A percentile compares a stretch with the other conserved stretches of the same genome.
phyloP scores from a whole-genome alignment of 2,329 filamentous ascomycete genomes.

The Diaporthe helianthi region DNA sequence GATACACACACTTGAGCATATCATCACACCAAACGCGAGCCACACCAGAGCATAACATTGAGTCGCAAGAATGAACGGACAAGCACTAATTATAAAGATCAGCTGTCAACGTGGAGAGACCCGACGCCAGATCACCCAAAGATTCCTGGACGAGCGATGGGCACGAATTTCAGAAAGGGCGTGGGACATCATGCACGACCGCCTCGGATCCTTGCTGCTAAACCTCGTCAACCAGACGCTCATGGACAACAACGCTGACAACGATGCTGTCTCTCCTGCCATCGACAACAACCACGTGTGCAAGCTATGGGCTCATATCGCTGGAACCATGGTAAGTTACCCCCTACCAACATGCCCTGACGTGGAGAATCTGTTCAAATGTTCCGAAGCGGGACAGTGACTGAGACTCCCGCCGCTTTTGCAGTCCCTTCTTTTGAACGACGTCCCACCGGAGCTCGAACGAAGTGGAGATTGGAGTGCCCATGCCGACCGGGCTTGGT shows the following conservation, averaged over 20 bases:
- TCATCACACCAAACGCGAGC: background rate
- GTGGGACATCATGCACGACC: background rate
- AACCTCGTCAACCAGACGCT: background rate
- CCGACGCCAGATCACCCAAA: background rate
- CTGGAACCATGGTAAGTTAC: background rate
- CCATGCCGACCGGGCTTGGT: background rate
- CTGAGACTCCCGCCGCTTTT: background rate
- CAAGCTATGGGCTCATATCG: background rate
- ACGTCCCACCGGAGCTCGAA: background rate
- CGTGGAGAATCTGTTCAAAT: background rate
- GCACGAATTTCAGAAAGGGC: background rate
- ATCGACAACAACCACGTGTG: background rate
- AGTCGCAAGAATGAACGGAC: background rate
- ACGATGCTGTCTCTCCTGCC: background rate
- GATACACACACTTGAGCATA: background rate
- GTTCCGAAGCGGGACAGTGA: background rate
- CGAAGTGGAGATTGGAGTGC: background rate
- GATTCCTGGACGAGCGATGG: background rate
- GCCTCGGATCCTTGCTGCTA: background rate
- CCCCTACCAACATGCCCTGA: background rate
- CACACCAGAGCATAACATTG: background rate
- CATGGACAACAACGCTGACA: slow-evolving; percentile 9
- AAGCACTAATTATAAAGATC: background rate
- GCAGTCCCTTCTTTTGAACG: background rate
- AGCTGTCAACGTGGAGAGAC: background rate